Conservation (phyloP, 1,139 yeast species). For the Kodamaea sp. region DNA sequence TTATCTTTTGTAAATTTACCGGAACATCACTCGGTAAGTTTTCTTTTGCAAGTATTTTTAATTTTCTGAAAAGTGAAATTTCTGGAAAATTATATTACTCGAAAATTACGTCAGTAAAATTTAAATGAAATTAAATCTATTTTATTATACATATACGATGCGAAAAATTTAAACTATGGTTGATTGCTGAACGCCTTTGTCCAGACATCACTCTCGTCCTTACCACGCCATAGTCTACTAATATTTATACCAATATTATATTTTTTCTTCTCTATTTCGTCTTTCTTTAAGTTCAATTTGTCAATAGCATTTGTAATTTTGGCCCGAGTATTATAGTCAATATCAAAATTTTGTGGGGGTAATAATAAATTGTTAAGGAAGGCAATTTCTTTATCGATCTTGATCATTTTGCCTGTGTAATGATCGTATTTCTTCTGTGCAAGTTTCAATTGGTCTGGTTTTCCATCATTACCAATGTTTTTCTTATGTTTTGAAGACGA, state of each 20-base stretch:
- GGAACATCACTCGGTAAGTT: no score
- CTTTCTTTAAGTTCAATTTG: slow-evolving; percentile 38
- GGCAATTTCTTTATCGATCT: slow-evolving; percentile 41
- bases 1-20: no score
- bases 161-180: not conserved
- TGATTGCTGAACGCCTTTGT: slow-evolving; percentile 29
- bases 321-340: slow-evolving; percentile 41
- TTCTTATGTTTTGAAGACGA: not conserved
- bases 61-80: not conserved
- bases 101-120: no score
- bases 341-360: slow-evolving; percentile 46
- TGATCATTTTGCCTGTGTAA: slow-evolving; percentile 29
- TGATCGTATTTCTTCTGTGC: slow-evolving; percentile 39
- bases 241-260: slow-evolving; percentile 43
- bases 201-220: slow-evolving; percentile 46
- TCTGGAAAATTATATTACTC: not conserved
- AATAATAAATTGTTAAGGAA: slow-evolving; percentile 35
- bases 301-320: slow-evolving; percentile 44
- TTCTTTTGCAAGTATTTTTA: no score
- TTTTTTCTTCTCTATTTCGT: slow-evolving; percentile 43
- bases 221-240: slow-evolving; percentile 44
- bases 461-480: not conserved
- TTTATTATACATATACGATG: slow-evolving; percentile 1
- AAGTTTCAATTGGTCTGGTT: slow-evolving; percentile 16
- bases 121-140: not conserved